phyloP scores from a whole-genome alignment of 371 early-diverging fungal species.

The Mucor irregularis region DNA sequence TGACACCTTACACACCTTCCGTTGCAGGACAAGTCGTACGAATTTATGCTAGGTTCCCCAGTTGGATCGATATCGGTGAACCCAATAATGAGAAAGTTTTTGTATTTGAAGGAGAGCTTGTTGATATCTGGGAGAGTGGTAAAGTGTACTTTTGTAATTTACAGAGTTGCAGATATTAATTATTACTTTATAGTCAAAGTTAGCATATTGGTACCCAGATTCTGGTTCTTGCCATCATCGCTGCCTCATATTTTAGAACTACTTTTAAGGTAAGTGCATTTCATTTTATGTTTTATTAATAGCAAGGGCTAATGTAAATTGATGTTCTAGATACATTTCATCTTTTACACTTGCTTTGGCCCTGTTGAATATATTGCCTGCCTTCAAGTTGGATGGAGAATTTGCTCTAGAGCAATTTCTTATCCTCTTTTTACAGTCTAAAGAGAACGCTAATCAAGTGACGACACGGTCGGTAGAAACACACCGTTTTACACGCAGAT shows the following conservation, averaged over 20 bases:
- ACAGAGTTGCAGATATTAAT: background rate
- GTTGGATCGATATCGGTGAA: conserved; percentile 31
- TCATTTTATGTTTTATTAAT: background rate
- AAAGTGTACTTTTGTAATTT: background rate
- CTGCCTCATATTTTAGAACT: conserved; percentile 61
- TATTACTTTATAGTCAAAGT: conserved; percentile 56
- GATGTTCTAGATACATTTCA: conserved; percentile 61
- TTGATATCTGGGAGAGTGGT: conserved; percentile 66
- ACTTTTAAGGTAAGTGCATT: conserved; percentile 47
- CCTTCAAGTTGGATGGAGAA: conserved; percentile 76
- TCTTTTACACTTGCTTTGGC: conserved; percentile 79
- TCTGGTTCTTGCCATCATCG: conserved; percentile 57
- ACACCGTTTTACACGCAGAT: conserved; percentile 15
- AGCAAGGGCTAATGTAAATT: too few relatives aligned
- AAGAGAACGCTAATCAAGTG: conserved; percentile 7
- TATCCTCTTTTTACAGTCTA: conserved; percentile 20
- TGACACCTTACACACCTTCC: conserved; percentile 60
- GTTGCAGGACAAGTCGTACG: conserved; percentile 57
- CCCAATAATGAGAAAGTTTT: conserved; percentile 35
- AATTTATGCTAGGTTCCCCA: conserved; percentile 44
- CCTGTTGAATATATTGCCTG: conserved; percentile 79
- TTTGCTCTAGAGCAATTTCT: conserved; percentile 58
- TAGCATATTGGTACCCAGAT: conserved; percentile 57
- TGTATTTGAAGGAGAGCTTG: conserved; percentile 60
- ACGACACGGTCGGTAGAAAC: conserved; percentile 24